Percentiles rank a stretch among this genome's conserved stretches.
Conservation (phyloP, 176 grass and related monocot genomes). For the Neostapfia colusana region DNA sequence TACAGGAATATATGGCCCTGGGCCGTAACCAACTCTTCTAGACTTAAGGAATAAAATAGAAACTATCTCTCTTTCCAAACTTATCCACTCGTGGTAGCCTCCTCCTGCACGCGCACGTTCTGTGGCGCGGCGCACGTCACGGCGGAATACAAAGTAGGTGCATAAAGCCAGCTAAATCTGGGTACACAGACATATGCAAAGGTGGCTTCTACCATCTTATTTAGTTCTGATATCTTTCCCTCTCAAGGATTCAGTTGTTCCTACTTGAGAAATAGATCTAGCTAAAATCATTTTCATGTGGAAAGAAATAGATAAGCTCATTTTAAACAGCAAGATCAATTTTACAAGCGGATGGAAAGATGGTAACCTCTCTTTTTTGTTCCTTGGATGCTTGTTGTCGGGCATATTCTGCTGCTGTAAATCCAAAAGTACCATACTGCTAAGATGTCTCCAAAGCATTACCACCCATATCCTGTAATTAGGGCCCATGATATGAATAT, state of each 20-base stretch:
- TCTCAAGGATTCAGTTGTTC: background rate
- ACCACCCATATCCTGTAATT: conserved; percentile 79
- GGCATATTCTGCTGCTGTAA: conserved; percentile 79
- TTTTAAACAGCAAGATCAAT: background rate
- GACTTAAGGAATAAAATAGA: no score
- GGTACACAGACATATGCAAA: background rate
- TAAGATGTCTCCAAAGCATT: conserved; percentile 83
- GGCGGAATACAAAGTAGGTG: background rate
- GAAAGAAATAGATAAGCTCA: background rate
- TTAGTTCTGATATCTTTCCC: background rate
- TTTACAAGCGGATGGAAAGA: conserved; percentile 24
- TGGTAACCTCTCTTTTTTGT: conserved; percentile 74
- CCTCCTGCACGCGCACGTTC: no score
- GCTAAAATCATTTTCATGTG: background rate
- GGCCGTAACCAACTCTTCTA: no score
- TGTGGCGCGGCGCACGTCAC: no score
- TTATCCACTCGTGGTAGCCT: no score
- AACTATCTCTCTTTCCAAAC: no score
- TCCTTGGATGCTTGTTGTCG: conserved; percentile 80
- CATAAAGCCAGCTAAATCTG: background rate
- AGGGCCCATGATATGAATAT: background rate
- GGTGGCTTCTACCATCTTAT: background rate
- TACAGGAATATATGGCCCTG: no score
- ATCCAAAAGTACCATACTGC: conserved; percentile 95
- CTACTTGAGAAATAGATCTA: background rate